Conservation (phyloP, 2,329 filamentous ascomycete genomes). For the Fusarium xyrophilum region DNA sequence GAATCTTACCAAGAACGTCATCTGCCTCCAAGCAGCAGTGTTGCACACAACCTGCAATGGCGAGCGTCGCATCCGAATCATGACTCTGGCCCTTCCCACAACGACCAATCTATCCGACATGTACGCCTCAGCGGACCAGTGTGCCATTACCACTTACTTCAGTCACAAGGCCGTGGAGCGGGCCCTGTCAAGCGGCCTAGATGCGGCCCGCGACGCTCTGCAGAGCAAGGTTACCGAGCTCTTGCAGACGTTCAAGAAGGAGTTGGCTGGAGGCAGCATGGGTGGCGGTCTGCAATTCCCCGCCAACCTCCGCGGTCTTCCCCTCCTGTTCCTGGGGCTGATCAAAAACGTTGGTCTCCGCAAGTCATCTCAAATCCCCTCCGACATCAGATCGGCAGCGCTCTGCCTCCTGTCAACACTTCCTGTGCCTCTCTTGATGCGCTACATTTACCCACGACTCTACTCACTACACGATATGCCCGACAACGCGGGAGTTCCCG, state of each 20-base stretch:
- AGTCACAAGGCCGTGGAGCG: constrained; percentile 97
- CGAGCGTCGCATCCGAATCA: constrained; percentile 90
- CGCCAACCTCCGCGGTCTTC: constrained; percentile 85
- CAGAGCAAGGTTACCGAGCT: constrained; percentile 93
- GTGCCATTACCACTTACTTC: constrained; percentile 91
- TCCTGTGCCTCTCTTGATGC: constrained; percentile 85
- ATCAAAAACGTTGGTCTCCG: constrained; percentile 96
- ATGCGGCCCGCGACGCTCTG: constrained; percentile 87
- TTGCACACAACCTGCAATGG: constrained; percentile 98
- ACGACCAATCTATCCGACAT: constrained; percentile 89
- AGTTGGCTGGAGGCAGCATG: constrained; percentile 94
- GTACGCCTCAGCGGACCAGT: constrained; percentile 94
- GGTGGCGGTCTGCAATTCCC: constrained; percentile 94
- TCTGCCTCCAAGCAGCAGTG: constrained; percentile 92
- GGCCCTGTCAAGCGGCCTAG: constrained; percentile 82
- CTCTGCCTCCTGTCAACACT: constrained; percentile 94
- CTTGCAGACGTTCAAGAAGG: constrained; percentile 94
- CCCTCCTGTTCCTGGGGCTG: constrained; percentile 88
- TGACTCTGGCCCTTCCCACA: constrained; percentile 92
- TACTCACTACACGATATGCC: constrained; percentile 97
- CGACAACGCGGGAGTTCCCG: constrained; percentile 85
- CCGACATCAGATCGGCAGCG: constrained; percentile 90
- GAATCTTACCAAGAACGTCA: constrained; percentile 86
- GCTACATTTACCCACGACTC: constrained; percentile 86
- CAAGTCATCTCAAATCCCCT: constrained; percentile 92